Evolutionary conservation across 139 green algal species (phyloP), one percentile per base, ranked within the genome.

Genomic region (Mesotaenium endlicherianum): DNA sequence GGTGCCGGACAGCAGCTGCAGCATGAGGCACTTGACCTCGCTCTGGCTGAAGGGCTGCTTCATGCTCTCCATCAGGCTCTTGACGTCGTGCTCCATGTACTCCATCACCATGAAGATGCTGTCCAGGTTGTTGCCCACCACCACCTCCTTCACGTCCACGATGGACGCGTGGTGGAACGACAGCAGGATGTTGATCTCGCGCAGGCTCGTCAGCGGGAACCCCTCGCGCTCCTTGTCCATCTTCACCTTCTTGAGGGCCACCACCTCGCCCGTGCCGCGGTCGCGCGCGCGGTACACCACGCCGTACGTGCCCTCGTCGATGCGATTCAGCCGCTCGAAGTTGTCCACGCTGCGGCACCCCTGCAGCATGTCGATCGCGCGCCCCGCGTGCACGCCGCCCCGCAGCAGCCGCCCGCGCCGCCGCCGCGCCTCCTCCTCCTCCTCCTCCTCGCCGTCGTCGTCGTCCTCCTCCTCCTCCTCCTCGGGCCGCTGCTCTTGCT

Each of bases 61-160:
- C 93, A 95, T 94, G 16, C 88, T 69, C 44, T 93, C 88, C 89
- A 95, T 91, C 34, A 95, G 84, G 47, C 41, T 68, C 80, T 96
- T 96, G 16, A 99, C 91, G 85, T 99, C 96, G 86, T 98, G 95
- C 85, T 98, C 94, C 84, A 96, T 93, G 86, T 94, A 98, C 88
- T 99, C 96, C 95, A 99, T 98, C 0, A 98, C 95, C 93, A 99
- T 96, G 93, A 94, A 99, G 40, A 99, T 82, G 36, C 67, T 59
- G 60, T 88, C 83, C 44, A 88, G 49, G 38, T 85, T 78, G 3
- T 81, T 81, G 31, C 86, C 84, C 39, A 92, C 75, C 44, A 93
- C 85, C 74, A 99, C 93, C 91, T 99, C 97, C 3, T 83, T 92
- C 39, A 99, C 95, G 75, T 96, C 93, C 43, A 99, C 95, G 38